These are phyloP conservation scores for Stephania yunnanensis DNA, from an alignment of 164 flowering plant species.

Conservation along the genomic window DNA sequence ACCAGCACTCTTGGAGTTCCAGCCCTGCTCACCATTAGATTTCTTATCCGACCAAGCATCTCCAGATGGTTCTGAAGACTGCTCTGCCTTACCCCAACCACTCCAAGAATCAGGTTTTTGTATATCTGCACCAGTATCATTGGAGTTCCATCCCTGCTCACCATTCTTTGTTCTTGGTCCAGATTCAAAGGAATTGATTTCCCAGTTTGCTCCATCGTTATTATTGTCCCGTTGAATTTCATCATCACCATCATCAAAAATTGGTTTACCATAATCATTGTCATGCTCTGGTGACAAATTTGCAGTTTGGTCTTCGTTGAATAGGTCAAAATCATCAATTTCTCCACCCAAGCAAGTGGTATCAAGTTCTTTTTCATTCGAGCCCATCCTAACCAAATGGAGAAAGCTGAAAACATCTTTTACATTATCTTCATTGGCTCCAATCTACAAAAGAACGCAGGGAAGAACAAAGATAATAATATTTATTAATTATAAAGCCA, in stretches of 20 bases:
- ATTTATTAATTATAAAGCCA: neutral
- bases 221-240: constrained; percentile 15
- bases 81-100: constrained; percentile 20
- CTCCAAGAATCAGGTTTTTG: constrained; percentile 23
- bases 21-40: too few relatives aligned
- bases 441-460: constrained; percentile 26
- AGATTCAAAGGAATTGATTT: constrained; percentile 12
- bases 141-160: constrained; percentile 5
- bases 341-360: constrained; percentile 61
- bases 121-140: neutral
- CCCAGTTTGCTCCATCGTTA: constrained; percentile 32
- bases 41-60: neutral
- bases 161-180: constrained; percentile 20
- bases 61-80: neutral
- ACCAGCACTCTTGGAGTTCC: too few relatives aligned
- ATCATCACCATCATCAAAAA: constrained; percentile 55
- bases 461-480: neutral
- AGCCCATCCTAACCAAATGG: constrained; percentile 44
- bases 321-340: constrained; percentile 49
- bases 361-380: constrained; percentile 24
- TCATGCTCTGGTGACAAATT: constrained; percentile 45
- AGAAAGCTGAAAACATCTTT: constrained; percentile 69
- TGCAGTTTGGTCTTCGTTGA: constrained; percentile 33
- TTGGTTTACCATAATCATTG: constrained; percentile 33
- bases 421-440: constrained; percentile 23